Percentiles rank a stretch among this genome's conserved stretches.
These are phyloP conservation scores for Claviceps quebecensis DNA, from an alignment of 2,329 filamentous ascomycete genomes.

Conservation along the genomic window DNA sequence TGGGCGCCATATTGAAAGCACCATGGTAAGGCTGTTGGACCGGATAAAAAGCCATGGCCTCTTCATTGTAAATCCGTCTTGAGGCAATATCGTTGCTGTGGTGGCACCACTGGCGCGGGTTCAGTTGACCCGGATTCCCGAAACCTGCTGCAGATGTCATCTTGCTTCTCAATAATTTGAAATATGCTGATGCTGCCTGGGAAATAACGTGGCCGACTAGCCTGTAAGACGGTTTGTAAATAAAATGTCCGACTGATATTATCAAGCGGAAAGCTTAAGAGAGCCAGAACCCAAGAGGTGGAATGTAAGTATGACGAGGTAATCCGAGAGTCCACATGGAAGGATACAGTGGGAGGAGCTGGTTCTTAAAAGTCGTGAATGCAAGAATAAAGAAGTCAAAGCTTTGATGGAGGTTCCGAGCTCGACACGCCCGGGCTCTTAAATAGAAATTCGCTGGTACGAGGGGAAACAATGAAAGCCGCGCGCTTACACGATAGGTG, in stretches of 20 bases:
- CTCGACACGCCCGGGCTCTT: not conserved
- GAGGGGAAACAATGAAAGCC: not conserved
- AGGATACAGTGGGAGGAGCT: no score
- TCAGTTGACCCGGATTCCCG: not conserved
- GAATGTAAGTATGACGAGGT: no score
- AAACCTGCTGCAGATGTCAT: not conserved
- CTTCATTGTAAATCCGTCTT: constrained; percentile 15
- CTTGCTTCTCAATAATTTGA: not conserved
- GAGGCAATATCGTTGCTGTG: not conserved
- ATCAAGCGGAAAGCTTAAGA: no score
- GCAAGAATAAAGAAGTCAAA: not conserved
- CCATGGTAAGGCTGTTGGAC: constrained; percentile 12
- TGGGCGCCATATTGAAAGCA: constrained; percentile 32
- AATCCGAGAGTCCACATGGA: no score
- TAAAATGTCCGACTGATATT: no score
- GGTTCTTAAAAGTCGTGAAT: not conserved
- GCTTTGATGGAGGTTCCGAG: not conserved
- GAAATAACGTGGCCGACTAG: not conserved
- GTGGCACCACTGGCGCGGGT: not conserved
- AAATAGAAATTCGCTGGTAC: not conserved
- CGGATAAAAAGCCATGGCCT: constrained; percentile 25
- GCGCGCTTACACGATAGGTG: not conserved
- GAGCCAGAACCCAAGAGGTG: no score
- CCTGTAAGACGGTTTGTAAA: not conserved
- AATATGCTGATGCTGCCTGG: not conserved